These are phyloP conservation scores for Boletus reticuloceps DNA, from an alignment of 768 basidiomycete genomes.

Conservation along the genomic window DNA sequence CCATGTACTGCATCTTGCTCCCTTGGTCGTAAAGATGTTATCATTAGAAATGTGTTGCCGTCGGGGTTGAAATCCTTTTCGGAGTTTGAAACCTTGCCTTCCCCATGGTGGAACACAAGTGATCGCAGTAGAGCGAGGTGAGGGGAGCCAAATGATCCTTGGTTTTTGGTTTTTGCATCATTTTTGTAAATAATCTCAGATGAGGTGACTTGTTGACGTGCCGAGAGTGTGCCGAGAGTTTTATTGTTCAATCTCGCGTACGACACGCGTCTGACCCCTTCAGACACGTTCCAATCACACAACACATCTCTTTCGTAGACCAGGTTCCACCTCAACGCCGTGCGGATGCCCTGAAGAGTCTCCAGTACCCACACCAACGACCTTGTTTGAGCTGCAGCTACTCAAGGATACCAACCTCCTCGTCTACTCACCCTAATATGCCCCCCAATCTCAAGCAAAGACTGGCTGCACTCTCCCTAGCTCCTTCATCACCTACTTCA, in stretches of 20 bases:
- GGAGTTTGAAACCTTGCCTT: no score
- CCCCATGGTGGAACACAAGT: no score
- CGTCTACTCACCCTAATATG: constrained; percentile 9
- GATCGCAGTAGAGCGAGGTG: no score
- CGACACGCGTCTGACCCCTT: neutral
- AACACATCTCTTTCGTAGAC: neutral
- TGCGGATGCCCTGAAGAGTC: constrained; percentile 11
- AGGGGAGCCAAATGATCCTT: no score
- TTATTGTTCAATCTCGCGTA: neutral
- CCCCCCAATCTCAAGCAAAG: constrained; percentile 60
- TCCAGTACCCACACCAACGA: neutral
- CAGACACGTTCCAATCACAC: constrained; percentile 7
- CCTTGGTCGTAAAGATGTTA: no score
- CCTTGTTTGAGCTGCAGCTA: neutral
- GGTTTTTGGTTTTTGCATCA: no score
- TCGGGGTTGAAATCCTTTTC: no score
- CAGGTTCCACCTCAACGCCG: neutral
- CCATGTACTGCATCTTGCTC: no score
- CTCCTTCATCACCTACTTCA: constrained; percentile 48
- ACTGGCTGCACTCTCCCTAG: constrained; percentile 58
- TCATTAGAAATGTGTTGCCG: no score
- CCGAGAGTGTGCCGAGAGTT: neutral
- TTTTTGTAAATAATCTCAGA: no score
- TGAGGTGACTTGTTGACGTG: neutral
- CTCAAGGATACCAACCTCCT: neutral